Evolutionary conservation across 805 yeast species (phyloP).

Genomic region (Jamesozyma spencerorum): DNA sequence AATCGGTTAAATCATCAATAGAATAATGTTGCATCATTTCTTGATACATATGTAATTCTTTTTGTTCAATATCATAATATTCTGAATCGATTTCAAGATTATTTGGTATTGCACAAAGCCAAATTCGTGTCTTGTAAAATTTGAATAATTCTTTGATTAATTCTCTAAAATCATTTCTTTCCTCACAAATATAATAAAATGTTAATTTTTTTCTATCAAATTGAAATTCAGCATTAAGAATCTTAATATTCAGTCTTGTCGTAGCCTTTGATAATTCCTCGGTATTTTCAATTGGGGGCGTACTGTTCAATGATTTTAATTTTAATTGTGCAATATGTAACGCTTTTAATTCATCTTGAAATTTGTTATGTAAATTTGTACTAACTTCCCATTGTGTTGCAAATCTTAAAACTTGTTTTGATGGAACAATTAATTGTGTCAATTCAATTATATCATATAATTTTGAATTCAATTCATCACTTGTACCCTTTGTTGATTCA

Average conservation of each 20-base stretch:
- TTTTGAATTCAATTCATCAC: conserved; percentile 24
- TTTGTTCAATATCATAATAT: conserved; percentile 25
- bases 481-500: conserved; percentile 18
- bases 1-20: conserved; percentile 19
- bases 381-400: conserved; percentile 62
- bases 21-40: conserved; percentile 28
- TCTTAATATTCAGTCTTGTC: conserved; percentile 41
- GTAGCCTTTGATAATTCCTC: conserved; percentile 2
- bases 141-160: conserved; percentile 66
- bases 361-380: conserved; percentile 51
- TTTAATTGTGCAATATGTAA: conserved; percentile 55
- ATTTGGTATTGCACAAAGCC: conserved; percentile 67
- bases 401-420: conserved; percentile 68
- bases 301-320: conserved; percentile 32
- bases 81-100: conserved; percentile 25
- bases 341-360: conserved; percentile 66
- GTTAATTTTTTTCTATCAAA: conserved; percentile 72
- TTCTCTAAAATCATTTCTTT: conserved; percentile 65
- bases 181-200: conserved; percentile 56
- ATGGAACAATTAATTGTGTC: conserved; percentile 54
- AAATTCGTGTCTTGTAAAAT: conserved; percentile 69
- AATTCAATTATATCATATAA: conserved; percentile 37
- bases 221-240: conserved; percentile 72
- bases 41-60: conserved; percentile 27
- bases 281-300: conserved; percentile 7